phyloP scores from a whole-genome alignment of 371 early-diverging fungal genomes.

The Circinella umbellata region DNA sequence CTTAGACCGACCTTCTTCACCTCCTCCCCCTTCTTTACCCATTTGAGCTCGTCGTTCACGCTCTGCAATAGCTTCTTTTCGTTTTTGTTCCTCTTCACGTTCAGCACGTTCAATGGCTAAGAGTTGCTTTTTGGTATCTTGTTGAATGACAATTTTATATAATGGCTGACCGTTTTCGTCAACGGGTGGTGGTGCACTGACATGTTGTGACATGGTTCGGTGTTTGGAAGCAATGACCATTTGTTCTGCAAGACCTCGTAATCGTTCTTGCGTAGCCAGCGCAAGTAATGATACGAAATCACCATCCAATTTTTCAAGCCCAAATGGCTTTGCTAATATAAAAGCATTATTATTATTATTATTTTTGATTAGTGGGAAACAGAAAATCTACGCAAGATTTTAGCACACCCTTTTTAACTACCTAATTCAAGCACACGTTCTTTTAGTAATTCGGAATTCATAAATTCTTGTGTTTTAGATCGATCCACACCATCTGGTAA shows the following conservation, averaged over 20 bases:
- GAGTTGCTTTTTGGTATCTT: slow-evolving; percentile 75
- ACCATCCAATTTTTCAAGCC: slow-evolving; percentile 57
- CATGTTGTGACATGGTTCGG: slow-evolving; percentile 59
- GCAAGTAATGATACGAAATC: slow-evolving; percentile 73
- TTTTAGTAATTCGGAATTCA: slow-evolving; percentile 52
- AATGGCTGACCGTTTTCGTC: slow-evolving; percentile 63
- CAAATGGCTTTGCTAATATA: slow-evolving; percentile 36
- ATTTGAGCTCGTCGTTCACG: slow-evolving; percentile 52
- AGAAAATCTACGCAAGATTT: background rate
- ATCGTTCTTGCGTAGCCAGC: slow-evolving; percentile 72
- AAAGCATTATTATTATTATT: background rate
- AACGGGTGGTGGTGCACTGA: slow-evolving; percentile 63
- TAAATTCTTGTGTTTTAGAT: slow-evolving; percentile 56
- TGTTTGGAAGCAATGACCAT: slow-evolving; percentile 76
- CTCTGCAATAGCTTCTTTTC: slow-evolving; percentile 55
- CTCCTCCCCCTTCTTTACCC: slow-evolving; percentile 51
- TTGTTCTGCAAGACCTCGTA: slow-evolving; percentile 66
- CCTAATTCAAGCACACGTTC: slow-evolving; percentile 44
- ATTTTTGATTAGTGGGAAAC: background rate
- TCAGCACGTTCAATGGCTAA: slow-evolving; percentile 77
- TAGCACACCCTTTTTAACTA: slow-evolving; percentile 22
- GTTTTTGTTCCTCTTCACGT: slow-evolving; percentile 68
- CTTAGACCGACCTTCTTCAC: slow-evolving; percentile 49
- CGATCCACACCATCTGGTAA: slow-evolving; percentile 40
- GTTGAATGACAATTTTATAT: slow-evolving; percentile 67